These are phyloP conservation scores for Coemansia sp. DNA, from an alignment of 192 early-diverging fungal species.

Conservation along the genomic window DNA sequence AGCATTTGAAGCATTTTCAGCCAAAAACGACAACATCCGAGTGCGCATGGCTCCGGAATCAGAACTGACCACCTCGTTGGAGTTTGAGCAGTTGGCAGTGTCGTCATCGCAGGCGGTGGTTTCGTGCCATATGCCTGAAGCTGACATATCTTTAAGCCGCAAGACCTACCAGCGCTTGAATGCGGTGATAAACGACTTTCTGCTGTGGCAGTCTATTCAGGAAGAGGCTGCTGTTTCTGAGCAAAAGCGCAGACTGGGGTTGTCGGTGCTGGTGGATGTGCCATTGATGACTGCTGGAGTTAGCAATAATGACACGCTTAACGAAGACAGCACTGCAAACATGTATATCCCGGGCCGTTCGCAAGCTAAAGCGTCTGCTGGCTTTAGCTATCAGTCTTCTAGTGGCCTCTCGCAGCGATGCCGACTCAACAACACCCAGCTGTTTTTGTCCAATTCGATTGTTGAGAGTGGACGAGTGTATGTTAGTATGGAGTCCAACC, in stretches of 20 bases:
- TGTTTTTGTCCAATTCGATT: conserved; percentile 45
- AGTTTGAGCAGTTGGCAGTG: conserved; percentile 48
- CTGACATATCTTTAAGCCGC: conserved; percentile 23
- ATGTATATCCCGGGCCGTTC: conserved; percentile 3
- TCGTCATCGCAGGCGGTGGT: conserved; percentile 39
- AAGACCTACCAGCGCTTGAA: conserved; percentile 43
- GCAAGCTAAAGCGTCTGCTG: neutral
- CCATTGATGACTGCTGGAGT: conserved; percentile 37
- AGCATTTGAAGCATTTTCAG: conserved; percentile 51
- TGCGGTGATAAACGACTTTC: conserved; percentile 49
- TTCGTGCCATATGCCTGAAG: conserved; percentile 51
- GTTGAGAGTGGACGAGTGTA: conserved; percentile 48
- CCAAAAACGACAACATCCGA: conserved; percentile 43
- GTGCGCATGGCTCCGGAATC: conserved; percentile 52
- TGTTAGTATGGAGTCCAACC: conserved; percentile 44
- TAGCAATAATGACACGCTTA: conserved; percentile 10
- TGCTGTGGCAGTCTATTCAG: conserved; percentile 51
- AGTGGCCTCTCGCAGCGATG: conserved; percentile 24
- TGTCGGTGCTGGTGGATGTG: conserved; percentile 47
- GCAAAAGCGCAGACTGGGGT: conserved; percentile 4
- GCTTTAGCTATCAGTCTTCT: neutral
- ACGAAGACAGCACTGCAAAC: conserved; percentile 2
- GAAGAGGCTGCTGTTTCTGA: conserved; percentile 16
- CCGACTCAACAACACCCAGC: conserved; percentile 37
- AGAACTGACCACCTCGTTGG: conserved; percentile 41